A percentile compares a stretch with the other conserved stretches of the same genome.
Conservation (phyloP, 306 rosid species). For the Hylodesmum podocarpum region DNA sequence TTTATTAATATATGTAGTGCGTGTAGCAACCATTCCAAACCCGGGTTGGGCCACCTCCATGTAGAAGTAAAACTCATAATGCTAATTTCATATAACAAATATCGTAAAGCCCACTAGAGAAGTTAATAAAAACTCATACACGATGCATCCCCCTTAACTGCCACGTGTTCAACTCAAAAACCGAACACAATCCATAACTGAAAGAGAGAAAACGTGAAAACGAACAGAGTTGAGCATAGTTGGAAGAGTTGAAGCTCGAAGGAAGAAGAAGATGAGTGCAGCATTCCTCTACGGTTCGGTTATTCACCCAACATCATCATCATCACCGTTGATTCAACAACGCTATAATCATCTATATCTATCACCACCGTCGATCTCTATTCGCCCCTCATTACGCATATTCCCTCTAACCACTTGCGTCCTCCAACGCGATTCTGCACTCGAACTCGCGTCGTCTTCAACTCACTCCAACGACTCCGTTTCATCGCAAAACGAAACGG, state of each 20-base stretch:
- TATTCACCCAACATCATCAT: conserved; percentile 19
- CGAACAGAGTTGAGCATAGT: too few relatives aligned
- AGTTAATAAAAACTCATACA: too few relatives aligned
- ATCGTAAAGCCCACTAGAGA: too few relatives aligned
- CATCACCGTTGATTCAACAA: conserved; percentile 15
- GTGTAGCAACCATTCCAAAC: too few relatives aligned
- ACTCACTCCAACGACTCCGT: conserved; percentile 25
- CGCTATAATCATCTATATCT: conserved; percentile 12
- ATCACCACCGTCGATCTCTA: conserved; percentile 24
- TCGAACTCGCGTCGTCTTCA: background rate
- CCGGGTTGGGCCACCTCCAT: too few relatives aligned
- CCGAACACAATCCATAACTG: background rate
- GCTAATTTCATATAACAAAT: too few relatives aligned
- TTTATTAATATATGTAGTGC: too few relatives aligned
- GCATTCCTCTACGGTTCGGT: conserved; percentile 38
- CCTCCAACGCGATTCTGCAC: conserved; percentile 27
- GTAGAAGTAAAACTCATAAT: too few relatives aligned
- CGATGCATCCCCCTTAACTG: too few relatives aligned
- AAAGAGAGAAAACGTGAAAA: background rate
- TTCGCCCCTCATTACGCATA: conserved; percentile 20
- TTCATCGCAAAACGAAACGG: conserved; percentile 21
- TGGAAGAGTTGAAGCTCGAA: background rate
- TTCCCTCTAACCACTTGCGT: conserved; percentile 30
- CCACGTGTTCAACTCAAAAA: background rate
- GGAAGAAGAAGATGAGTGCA: conserved; percentile 34